A percentile compares a stretch with the other conserved stretches of the same genome.
These are phyloP conservation scores for Xylaria sp. DNA, from an alignment of 2,329 filamentous ascomycete species.

Conservation along the genomic window DNA sequence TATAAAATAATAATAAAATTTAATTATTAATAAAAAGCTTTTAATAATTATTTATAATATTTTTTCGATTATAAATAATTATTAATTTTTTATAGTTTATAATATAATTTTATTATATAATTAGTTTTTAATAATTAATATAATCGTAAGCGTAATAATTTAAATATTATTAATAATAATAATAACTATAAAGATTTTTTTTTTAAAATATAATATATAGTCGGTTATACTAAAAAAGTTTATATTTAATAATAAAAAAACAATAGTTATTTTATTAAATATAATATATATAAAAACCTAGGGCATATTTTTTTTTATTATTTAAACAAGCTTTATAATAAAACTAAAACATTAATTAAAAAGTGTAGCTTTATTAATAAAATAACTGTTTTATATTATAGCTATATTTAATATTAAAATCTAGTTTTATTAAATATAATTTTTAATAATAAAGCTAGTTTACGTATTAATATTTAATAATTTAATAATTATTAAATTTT, in stretches of 20 bases:
- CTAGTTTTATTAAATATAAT: background rate
- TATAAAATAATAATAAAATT: background rate
- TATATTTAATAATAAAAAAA: background rate
- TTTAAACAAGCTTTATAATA: background rate
- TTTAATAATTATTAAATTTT: background rate
- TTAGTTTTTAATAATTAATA: background rate
- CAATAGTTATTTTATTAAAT: background rate
- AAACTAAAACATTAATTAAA: background rate
- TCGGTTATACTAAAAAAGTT: background rate
- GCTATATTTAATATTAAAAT: background rate
- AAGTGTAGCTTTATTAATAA: background rate
- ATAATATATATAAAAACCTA: conserved; percentile 4
- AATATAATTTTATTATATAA: background rate
- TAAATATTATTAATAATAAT: background rate
- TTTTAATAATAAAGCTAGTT: background rate
- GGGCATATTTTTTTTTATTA: background rate
- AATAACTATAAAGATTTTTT: background rate
- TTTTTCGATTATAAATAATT: background rate
- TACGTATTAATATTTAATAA: background rate
- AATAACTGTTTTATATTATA: background rate
- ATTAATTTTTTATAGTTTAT: conserved; percentile 3
- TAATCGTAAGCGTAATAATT: background rate
- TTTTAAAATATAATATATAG: background rate
- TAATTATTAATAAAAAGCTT: background rate
- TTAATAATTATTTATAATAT: background rate